These are phyloP conservation scores for Oemleria cerasiformis DNA, from an alignment of 306 rosid species.

Conservation along the genomic window DNA sequence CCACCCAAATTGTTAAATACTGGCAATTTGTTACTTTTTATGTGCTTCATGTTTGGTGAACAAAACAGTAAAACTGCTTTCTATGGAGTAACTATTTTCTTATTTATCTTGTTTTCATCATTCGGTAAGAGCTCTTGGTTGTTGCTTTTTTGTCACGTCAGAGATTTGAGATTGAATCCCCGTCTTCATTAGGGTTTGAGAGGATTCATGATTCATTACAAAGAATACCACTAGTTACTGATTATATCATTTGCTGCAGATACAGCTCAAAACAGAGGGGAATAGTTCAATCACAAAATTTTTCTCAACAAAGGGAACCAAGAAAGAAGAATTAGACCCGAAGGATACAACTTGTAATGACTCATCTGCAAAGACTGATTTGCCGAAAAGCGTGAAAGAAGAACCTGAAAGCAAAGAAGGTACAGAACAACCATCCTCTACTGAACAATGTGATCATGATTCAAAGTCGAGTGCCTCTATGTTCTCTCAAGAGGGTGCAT, in stretches of 20 bases:
- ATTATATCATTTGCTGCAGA: slow-evolving; percentile 42
- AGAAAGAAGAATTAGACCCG: slow-evolving; percentile 40
- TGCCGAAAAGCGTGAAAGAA: slow-evolving; percentile 24
- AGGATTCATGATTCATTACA: slow-evolving; percentile 3
- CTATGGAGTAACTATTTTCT: not conserved
- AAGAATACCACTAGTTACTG: slow-evolving; percentile 12
- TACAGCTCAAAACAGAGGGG: slow-evolving; percentile 53
- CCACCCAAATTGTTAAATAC: not conserved
- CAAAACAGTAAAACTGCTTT: not conserved
- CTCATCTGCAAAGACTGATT: slow-evolving; percentile 31
- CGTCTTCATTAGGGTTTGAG: not conserved
- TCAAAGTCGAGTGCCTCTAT: slow-evolving; percentile 22
- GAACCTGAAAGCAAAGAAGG: slow-evolving; percentile 28
- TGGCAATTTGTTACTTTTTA: not conserved
- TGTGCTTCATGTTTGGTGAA: not conserved
- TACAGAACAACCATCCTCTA: not conserved
- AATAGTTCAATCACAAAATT: slow-evolving; percentile 58
- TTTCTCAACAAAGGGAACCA: slow-evolving; percentile 47
- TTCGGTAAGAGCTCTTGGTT: not conserved
- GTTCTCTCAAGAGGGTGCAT: slow-evolving; percentile 26
- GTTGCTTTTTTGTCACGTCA: not conserved
- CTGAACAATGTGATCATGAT: slow-evolving; percentile 32
- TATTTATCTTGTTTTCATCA: not conserved
- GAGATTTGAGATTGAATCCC: not conserved
- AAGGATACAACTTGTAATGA: slow-evolving; percentile 20